Evolutionary conservation across 345 rosid species (phyloP).

Genomic region (Eucalyptus lansdowneana): DNA sequence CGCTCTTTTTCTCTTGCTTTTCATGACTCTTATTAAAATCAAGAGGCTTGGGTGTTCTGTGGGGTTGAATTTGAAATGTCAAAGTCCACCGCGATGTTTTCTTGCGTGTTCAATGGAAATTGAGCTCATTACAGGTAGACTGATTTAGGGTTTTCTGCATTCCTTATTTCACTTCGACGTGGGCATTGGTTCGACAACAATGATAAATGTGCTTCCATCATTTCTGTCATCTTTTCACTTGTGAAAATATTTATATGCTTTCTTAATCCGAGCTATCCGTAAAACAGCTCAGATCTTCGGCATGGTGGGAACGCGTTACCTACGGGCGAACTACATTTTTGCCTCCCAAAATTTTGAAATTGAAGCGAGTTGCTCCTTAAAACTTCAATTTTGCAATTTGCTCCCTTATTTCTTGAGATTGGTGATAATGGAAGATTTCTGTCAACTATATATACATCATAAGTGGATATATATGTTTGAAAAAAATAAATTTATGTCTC

Average conservation of each 20-base stretch:
- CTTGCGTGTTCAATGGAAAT: not conserved
- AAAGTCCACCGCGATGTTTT: not conserved
- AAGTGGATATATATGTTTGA: not conserved
- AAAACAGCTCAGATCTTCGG: not conserved
- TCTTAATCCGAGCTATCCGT: not conserved
- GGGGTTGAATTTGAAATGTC: not conserved
- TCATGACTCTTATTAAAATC: conserved; percentile 1
- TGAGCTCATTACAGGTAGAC: not conserved
- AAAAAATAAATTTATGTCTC: not conserved
- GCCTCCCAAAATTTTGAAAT: not conserved
- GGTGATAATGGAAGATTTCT: not conserved
- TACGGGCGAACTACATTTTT: not conserved
- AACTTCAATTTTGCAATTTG: not conserved
- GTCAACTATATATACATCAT: not conserved
- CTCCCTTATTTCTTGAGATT: not conserved
- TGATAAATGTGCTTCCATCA: not conserved
- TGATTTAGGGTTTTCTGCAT: not conserved
- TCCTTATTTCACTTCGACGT: not conserved
- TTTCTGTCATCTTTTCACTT: not conserved
- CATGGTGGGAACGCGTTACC: not conserved
- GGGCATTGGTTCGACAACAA: not conserved
- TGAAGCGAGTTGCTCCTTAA: not conserved
- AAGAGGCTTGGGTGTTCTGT: not conserved
- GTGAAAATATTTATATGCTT: not conserved
- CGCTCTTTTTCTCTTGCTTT: conserved; percentile 1